Evolutionary conservation across 805 yeast species (phyloP).

Genomic region (Starmerella vitae): DNA sequence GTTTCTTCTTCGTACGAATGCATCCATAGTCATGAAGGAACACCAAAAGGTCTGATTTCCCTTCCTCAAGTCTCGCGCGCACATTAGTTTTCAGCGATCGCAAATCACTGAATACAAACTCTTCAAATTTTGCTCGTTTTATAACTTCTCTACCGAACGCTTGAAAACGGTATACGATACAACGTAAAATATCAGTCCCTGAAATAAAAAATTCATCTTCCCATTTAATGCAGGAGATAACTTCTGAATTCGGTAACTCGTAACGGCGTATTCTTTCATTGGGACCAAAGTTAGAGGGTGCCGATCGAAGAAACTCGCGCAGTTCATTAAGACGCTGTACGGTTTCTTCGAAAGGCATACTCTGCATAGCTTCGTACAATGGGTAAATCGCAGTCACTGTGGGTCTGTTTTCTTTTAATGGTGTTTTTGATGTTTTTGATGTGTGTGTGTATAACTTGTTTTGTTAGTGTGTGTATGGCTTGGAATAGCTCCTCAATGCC

Average conservation of each 20-base stretch:
- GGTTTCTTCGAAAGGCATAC: constrained; percentile 1
- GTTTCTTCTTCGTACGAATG: constrained; percentile 87
- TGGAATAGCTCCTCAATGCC: too few relatives aligned
- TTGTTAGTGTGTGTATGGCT: neutral
- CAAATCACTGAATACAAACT: constrained; percentile 85
- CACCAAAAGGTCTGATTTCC: constrained; percentile 70
- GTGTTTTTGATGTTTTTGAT: neutral
- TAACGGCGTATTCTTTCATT: constrained; percentile 78
- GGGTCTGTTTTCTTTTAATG: too few relatives aligned
- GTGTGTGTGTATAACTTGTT: neutral
- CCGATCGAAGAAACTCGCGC: constrained; percentile 77
- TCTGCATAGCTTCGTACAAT: too few relatives aligned
- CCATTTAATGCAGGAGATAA: constrained; percentile 91
- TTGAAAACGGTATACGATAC: constrained; percentile 74
- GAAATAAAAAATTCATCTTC: constrained; percentile 78
- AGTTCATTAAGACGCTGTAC: constrained; percentile 24
- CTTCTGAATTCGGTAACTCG: constrained; percentile 75
- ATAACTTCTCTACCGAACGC: constrained; percentile 76
- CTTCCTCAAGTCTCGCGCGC: constrained; percentile 77
- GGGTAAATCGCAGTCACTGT: too few relatives aligned
- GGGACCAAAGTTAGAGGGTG: constrained; percentile 89
- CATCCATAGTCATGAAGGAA: constrained; percentile 78
- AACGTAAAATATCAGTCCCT: constrained; percentile 91
- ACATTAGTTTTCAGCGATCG: constrained; percentile 67
- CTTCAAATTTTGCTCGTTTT: constrained; percentile 91